These are phyloP conservation scores for Ulota crispa DNA, from an alignment of 225 moss, liverwort and hornwort species.

Conservation along the genomic window DNA sequence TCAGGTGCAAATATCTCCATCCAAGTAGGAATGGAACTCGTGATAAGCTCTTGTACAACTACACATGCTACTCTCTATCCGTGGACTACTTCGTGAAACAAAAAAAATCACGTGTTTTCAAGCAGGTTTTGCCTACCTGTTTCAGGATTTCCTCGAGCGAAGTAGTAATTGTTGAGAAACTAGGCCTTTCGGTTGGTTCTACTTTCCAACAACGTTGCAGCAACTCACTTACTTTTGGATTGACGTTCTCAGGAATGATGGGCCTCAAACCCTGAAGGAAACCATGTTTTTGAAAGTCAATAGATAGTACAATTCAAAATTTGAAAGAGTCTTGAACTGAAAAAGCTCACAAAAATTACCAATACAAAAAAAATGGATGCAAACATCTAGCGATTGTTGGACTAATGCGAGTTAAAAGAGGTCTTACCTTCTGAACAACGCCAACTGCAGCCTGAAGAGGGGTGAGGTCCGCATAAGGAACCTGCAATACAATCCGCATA, in stretches of 20 bases:
- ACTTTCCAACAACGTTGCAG: slow-evolving; percentile 50
- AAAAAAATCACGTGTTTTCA: not conserved
- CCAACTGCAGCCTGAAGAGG: slow-evolving; percentile 99
- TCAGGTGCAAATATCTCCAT: not conserved
- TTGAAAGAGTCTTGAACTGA: not conserved
- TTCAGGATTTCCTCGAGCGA: slow-evolving; percentile 48
- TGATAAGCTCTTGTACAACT: not conserved
- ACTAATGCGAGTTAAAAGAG: not conserved
- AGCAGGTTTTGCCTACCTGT: slow-evolving; percentile 37
- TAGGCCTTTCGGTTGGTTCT: slow-evolving; percentile 37
- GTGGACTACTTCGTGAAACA: not conserved
- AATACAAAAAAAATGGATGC: not conserved
- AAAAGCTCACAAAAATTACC: not conserved
- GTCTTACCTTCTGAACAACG: slow-evolving; percentile 86
- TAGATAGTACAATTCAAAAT: not conserved
- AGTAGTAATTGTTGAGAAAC: slow-evolving; percentile 48
- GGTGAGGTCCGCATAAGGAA: slow-evolving; percentile 87
- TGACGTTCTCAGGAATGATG: slow-evolving; percentile 70
- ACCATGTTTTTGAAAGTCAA: not conserved
- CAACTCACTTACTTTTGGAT: slow-evolving; percentile 58
- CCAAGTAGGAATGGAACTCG: not conserved
- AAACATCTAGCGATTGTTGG: not conserved
- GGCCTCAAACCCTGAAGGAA: slow-evolving; percentile 83
- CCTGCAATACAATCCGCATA: slow-evolving; percentile 45
- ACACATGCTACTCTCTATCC: not conserved